Conservation (phyloP, 2,329 filamentous ascomycete species). For the Colletotrichum sp. region DNA sequence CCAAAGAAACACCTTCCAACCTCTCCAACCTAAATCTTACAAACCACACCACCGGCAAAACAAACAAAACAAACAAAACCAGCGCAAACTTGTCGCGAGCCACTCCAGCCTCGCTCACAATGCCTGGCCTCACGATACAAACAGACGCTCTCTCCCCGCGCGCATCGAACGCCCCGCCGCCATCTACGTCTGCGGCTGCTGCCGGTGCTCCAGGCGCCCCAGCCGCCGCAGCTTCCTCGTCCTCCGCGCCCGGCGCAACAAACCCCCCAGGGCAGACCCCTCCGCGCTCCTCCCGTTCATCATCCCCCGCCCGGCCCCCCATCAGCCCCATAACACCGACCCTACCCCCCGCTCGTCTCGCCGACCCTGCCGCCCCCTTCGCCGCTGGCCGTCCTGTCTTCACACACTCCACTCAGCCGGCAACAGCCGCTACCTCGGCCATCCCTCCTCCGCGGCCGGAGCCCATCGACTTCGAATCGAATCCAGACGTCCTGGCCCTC, state of each 20-base stretch:
- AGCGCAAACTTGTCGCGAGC: neutral
- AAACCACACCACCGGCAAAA: neutral
- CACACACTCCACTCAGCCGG: conserved; percentile 48
- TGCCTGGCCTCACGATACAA: conserved; percentile 33
- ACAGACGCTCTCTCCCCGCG: conserved; percentile 24
- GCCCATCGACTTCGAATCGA: conserved; percentile 64
- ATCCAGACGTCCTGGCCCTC: conserved; percentile 87
- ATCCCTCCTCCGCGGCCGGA: conserved; percentile 52
- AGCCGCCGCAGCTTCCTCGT: neutral
- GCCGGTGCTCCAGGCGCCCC: neutral
- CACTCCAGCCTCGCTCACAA: conserved; percentile 20
- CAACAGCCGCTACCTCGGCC: conserved; percentile 33
- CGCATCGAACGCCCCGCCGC: conserved; percentile 24
- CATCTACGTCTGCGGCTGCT: neutral
- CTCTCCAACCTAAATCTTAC: neutral
- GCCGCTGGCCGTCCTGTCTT: conserved; percentile 39
- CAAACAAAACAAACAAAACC: neutral
- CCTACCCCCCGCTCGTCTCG: conserved; percentile 38
- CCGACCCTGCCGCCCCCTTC: conserved; percentile 27
- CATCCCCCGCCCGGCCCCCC: conserved; percentile 53
- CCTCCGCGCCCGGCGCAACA: conserved; percentile 1
- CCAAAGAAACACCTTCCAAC: conserved; percentile 4
- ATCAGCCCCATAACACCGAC: conserved; percentile 62
- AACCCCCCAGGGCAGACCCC: conserved; percentile 7
- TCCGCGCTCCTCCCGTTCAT: conserved; percentile 31